A percentile compares a stretch with the other conserved stretches of the same genome.
Evolutionary conservation across 148 eudicot genomes (phyloP).

Genomic region (Vaccinium corymbosum): DNA sequence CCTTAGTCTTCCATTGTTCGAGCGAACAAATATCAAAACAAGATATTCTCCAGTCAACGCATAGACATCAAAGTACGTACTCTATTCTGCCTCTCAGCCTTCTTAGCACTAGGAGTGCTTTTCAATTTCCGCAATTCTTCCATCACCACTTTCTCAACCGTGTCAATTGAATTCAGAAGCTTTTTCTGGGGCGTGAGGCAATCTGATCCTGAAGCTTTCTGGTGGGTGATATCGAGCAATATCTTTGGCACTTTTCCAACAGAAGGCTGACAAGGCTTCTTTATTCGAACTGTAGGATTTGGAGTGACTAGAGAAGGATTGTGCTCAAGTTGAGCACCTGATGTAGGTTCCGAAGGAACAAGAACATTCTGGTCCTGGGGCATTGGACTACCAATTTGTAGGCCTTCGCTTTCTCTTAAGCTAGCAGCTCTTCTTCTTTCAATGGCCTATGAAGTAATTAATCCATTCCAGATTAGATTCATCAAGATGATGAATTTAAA

Average conservation of each 20-base stretch:
- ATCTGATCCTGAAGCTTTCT: conserved; percentile 22
- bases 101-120: conserved; percentile 72
- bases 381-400: conserved; percentile 27
- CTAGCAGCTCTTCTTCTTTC: conserved; percentile 65
- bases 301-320: conserved; percentile 36
- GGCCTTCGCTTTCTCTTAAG: conserved; percentile 35
- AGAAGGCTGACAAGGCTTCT: conserved; percentile 29
- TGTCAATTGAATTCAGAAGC: conserved; percentile 67
- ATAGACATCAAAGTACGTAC: conserved; percentile 65
- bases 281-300: conserved; percentile 24
- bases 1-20: background rate
- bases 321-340: conserved; percentile 44
- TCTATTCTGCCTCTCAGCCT: conserved; percentile 55
- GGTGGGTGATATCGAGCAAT: conserved; percentile 34
- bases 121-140: conserved; percentile 56
- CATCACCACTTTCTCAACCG: conserved; percentile 64
- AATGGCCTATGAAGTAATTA: conserved; percentile 40
- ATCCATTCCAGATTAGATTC: background rate
- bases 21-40: background rate
- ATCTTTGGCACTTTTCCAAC: conserved; percentile 34
- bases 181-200: conserved; percentile 52
- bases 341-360: conserved; percentile 21
- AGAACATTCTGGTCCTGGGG: conserved; percentile 21
- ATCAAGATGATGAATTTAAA: background rate
- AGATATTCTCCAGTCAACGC: conserved; percentile 37